A percentile compares a stretch with the other conserved stretches of the same genome.
Conservation (phyloP, 179 eudicot species). For the Drosera spatulata region DNA sequence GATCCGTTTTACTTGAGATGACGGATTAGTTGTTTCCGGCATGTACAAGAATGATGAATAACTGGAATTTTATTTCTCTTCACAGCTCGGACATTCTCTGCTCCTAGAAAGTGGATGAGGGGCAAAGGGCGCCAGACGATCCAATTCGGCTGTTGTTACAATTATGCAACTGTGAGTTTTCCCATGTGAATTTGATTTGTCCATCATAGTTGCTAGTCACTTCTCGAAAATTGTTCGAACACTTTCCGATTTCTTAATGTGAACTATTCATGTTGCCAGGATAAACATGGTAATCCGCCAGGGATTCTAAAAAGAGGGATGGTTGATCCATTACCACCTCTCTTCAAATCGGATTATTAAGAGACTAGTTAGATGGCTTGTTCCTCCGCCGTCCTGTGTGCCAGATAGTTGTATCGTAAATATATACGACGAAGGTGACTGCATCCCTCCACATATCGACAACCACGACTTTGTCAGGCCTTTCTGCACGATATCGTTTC, state of each 20-base stretch:
- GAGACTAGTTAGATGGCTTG: slow-evolving; percentile 84
- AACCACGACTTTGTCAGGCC: slow-evolving; percentile 11
- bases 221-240: background rate
- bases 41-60: background rate
- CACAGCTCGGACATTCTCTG: slow-evolving; percentile 76
- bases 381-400: slow-evolving; percentile 78
- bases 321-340: slow-evolving; percentile 78
- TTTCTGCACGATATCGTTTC: slow-evolving; percentile 88
- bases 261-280: background rate
- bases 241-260: background rate
- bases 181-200: background rate
- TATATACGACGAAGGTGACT: slow-evolving; percentile 33
- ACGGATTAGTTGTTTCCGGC: background rate
- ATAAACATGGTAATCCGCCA: slow-evolving; percentile 53
- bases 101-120: slow-evolving; percentile 92
- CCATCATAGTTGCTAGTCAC: background rate
- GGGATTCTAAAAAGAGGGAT: slow-evolving; percentile 57
- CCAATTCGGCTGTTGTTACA: slow-evolving; percentile 97
- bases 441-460: too few species aligned
- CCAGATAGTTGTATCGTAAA: slow-evolving; percentile 91
- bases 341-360: slow-evolving; percentile 67
- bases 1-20: background rate
- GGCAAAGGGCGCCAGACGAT: slow-evolving; percentile 95
- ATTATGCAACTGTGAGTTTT: slow-evolving; percentile 62
- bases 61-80: background rate